Evolutionary conservation across 768 basidiomycete species (phyloP).

Genomic region (Amanita polypyramis): DNA sequence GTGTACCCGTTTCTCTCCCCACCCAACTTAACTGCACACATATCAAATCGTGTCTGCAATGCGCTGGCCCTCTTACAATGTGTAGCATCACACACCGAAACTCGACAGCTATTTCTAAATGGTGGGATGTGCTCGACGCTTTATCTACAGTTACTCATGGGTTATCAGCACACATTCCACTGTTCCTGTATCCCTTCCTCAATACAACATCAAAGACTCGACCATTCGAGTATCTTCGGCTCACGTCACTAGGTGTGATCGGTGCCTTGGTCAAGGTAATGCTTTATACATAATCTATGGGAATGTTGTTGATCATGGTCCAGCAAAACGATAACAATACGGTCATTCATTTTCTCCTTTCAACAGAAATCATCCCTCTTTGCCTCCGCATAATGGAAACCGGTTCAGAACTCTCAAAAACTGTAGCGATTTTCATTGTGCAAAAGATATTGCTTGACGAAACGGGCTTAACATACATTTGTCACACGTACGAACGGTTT

Average conservation of each 20-base stretch:
- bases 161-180: constrained; percentile 83
- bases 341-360: constrained; percentile 97
- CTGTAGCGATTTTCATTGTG: constrained; percentile 99
- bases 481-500: constrained; percentile 99
- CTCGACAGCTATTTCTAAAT: constrained; percentile 88
- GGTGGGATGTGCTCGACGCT: constrained; percentile 36
- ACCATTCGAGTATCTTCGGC: constrained; percentile 98
- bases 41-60: constrained; percentile 98
- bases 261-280: constrained; percentile 94
- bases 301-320: neutral
- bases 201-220: constrained; percentile 98
- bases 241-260: constrained; percentile 98
- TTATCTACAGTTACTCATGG: constrained; percentile 35
- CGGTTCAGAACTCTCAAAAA: constrained; percentile 96
- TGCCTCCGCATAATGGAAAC: constrained; percentile 99
- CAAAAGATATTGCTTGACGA: constrained; percentile 98
- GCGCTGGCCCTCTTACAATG: constrained; percentile 96
- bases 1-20: constrained; percentile 95
- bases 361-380: constrained; percentile 98
- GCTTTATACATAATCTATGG: constrained; percentile 4
- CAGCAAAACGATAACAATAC: constrained; percentile 99
- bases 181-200: constrained; percentile 97
- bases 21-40: constrained; percentile 92
- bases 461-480: constrained; percentile 95
- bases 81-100: constrained; percentile 95